Conservation (phyloP, 1,284 basidiomycete genomes). For the Volvariella volvacea region DNA sequence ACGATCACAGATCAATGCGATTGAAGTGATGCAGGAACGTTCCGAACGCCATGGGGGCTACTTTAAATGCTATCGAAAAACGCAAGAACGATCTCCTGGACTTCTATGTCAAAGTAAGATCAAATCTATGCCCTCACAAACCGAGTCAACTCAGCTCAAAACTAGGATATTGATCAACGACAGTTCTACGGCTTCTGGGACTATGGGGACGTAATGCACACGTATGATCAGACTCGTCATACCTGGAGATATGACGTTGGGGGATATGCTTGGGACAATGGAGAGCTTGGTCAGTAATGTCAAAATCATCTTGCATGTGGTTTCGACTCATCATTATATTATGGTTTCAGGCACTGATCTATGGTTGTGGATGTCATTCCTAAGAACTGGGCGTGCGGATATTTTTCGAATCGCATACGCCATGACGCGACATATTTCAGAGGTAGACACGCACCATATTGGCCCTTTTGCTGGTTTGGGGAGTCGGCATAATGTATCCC, state of each 20-base stretch:
- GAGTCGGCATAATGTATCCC: conserved; percentile 33
- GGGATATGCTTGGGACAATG: conserved; percentile 34
- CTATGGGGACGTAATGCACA: conserved; percentile 38
- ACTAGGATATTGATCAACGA: conserved; percentile 30
- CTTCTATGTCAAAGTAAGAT: conserved; percentile 30
- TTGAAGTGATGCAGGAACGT: conserved; percentile 18
- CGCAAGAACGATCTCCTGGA: conserved; percentile 30
- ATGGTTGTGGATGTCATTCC: conserved; percentile 38
- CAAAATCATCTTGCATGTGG: conserved; percentile 1
- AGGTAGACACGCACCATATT: conserved; percentile 34
- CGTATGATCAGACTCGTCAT: conserved; percentile 35
- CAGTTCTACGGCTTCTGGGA: conserved; percentile 38
- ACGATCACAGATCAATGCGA: neutral
- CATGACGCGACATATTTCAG: conserved; percentile 34
- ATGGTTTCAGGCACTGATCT: conserved; percentile 29
- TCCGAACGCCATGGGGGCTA: conserved; percentile 24
- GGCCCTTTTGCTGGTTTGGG: conserved; percentile 35
- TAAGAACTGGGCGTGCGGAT: conserved; percentile 35
- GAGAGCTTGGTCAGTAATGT: conserved; percentile 24
- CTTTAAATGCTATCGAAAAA: conserved; percentile 27
- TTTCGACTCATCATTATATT: no score
- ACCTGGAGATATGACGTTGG: conserved; percentile 38
- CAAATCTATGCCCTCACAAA: neutral
- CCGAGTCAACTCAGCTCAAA: neutral
- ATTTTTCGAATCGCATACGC: conserved; percentile 31